A percentile compares a stretch with the other conserved stretches of the same genome.
These are phyloP conservation scores for Apiospora phragmitis DNA, from an alignment of 2,329 filamentous ascomycete species.

Conservation along the genomic window DNA sequence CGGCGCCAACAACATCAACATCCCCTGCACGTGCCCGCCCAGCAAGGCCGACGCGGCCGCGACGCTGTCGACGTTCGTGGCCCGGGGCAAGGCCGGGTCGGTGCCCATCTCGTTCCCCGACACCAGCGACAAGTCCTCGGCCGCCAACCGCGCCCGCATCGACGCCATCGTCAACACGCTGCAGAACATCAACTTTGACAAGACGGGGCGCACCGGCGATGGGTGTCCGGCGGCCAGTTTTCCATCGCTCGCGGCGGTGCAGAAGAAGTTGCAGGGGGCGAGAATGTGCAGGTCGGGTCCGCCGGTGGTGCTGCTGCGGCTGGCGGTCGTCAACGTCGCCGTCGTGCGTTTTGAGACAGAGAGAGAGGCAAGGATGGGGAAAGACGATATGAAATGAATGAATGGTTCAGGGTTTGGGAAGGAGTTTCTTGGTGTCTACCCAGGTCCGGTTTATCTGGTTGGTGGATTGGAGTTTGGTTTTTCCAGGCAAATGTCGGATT, in stretches of 20 bases:
- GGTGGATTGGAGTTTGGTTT: not conserved
- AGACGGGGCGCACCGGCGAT: constrained; percentile 3
- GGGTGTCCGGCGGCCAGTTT: not conserved
- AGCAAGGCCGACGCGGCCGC: not conserved
- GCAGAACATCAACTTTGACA: constrained; percentile 12
- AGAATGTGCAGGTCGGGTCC: constrained; percentile 3
- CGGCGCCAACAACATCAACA: constrained; percentile 7
- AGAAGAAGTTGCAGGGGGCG: constrained; percentile 2
- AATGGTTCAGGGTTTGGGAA: not conserved
- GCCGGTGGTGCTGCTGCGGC: not conserved
- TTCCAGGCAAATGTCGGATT: too few relatives aligned
- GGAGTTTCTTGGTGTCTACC: not conserved
- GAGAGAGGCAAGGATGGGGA: not conserved
- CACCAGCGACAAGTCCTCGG: not conserved
- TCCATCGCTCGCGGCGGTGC: not conserved
- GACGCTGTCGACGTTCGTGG: not conserved
- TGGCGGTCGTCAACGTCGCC: not conserved
- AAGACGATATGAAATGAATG: not conserved
- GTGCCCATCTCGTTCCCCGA: not conserved
- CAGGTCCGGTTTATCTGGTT: not conserved
- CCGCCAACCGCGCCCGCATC: not conserved
- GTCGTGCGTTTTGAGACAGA: not conserved
- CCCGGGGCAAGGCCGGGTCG: not conserved
- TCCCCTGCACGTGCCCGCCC: constrained; percentile 10
- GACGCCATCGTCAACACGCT: constrained; percentile 11